These are phyloP conservation scores for Debaryomycetaceae sp. DNA, from an alignment of 1,139 yeast species.

Conservation along the genomic window DNA sequence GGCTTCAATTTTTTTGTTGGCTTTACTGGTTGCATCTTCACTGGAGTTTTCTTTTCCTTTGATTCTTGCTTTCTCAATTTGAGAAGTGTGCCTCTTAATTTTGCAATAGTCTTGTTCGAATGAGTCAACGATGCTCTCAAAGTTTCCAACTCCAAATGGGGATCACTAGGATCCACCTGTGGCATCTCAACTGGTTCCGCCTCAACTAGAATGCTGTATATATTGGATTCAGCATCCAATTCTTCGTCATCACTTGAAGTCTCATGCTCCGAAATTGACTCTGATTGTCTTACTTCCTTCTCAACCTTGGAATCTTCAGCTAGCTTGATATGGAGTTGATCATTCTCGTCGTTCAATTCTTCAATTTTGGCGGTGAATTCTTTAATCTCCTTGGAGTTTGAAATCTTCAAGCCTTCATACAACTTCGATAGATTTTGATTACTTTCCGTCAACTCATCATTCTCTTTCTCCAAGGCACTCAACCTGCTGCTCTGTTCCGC, in stretches of 20 bases:
- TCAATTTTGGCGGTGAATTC: conserved; percentile 50
- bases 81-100: conserved; percentile 47
- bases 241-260: neutral
- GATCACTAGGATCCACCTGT: conserved; percentile 42
- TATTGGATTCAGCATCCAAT: conserved; percentile 23
- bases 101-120: conserved; percentile 59
- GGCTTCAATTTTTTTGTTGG: conserved; percentile 20
- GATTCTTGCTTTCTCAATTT: conserved; percentile 30
- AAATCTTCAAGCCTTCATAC: conserved; percentile 28
- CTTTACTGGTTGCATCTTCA: conserved; percentile 5
- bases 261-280: neutral
- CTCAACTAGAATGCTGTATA: conserved; percentile 34
- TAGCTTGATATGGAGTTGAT: conserved; percentile 45
- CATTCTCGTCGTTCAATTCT: conserved; percentile 64
- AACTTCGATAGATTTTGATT: conserved; percentile 36
- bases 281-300: neutral
- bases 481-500: conserved; percentile 33
- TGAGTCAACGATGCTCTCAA: conserved; percentile 61
- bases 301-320: neutral
- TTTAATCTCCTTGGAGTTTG: conserved; percentile 37
- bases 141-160: conserved; percentile 64
- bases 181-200: conserved; percentile 26
- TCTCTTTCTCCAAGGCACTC: conserved; percentile 32
- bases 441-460: conserved; percentile 48
- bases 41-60: conserved; percentile 5